Base-by-base conservation (phyloP, 2,329 filamentous ascomycete species). In the Pseudogymnoascus sp. region DNA sequence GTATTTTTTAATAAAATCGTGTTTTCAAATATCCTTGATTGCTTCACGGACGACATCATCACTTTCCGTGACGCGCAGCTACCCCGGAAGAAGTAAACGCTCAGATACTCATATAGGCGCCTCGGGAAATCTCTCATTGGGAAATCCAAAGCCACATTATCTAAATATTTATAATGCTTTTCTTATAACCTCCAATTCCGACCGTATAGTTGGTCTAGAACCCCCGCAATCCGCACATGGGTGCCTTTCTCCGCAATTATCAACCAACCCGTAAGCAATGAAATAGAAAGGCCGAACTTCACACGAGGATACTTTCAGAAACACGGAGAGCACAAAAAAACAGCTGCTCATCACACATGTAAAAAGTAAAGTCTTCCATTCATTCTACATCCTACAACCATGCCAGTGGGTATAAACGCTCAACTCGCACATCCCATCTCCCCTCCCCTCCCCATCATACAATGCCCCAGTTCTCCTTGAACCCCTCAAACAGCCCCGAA, bases 401-500 rank as follows among this genome's bases (percentile, higher is more conserved):
- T 56, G 50, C 50, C 28, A 56, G 50, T 56, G 50, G 50, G 50
- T 56, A 56, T 56, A 56, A 56, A 33, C 50, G 50, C 50, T 56
- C n/a, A 31, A 31, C 47, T 28, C 47, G 47, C 47, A 53, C 47
- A 53, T 53, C 72, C 61, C 70, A 66, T 21, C 65, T 63, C 67
- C 63, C 68, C 44, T 10, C 65, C 70, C 16, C 73, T 65, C 70
- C 16, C 73, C 47, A 56, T 56, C 47, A 56, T 18, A 56, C 47
- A 16, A 56, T 56, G 2, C 72, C 72, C 62, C 71, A 66, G 21
- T 64, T 64, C 8, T 63, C 68, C 50, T 66, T 70, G 31, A 73
- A 71, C 5, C 65, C 68, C 23, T 73, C 71, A 65, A 70, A 74
- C 0, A 69, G 68, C 37, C 70, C 69, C 1, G 68, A 66, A 37